Evolutionary conservation across 345 rosid species (phyloP).

Genomic region (Linum tenue): DNA sequence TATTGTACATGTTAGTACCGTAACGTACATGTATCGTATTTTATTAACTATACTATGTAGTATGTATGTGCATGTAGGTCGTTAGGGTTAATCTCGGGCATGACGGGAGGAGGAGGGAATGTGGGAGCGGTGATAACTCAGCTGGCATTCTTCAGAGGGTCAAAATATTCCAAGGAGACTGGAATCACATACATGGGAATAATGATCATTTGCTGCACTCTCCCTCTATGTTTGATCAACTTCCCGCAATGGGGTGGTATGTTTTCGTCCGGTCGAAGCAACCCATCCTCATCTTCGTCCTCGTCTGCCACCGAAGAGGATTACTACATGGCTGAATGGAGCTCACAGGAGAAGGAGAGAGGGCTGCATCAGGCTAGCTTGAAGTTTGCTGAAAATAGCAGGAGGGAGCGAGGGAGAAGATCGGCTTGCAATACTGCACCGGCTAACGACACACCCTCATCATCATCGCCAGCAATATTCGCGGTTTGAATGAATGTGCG

Average conservation of each 20-base stretch:
- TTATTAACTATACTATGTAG: no score
- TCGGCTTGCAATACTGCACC: no score
- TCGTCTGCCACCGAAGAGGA: conserved; percentile 30
- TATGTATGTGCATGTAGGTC: conserved; percentile 31
- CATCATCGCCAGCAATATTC: conserved; percentile 42
- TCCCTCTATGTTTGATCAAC: no score
- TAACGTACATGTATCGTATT: no score
- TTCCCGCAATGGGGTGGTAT: conserved; percentile 87
- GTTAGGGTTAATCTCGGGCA: conserved; percentile 5
- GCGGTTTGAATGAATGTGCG: conserved; percentile 60
- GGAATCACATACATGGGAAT: no score
- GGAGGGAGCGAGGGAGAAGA: no score
- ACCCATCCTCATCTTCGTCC: conserved; percentile 36
- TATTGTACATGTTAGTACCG: no score
- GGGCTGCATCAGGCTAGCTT: no score
- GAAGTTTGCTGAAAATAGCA: no score
- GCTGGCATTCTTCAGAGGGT: conserved; percentile 53
- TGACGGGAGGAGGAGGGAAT: no score
- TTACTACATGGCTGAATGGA: conserved; percentile 64
- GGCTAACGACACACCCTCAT: conserved; percentile 9
- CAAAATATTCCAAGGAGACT: conserved; percentile 63
- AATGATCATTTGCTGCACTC: no score
- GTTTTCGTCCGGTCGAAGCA: conserved; percentile 28
- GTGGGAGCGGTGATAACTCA: no score
- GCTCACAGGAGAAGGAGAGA: conserved; percentile 30